Evolutionary conservation across 495 filamentous ascomycete species (phyloP), one percentile per base, ranked within the genome.

Genomic region (Pyrenula aspistea): DNA sequence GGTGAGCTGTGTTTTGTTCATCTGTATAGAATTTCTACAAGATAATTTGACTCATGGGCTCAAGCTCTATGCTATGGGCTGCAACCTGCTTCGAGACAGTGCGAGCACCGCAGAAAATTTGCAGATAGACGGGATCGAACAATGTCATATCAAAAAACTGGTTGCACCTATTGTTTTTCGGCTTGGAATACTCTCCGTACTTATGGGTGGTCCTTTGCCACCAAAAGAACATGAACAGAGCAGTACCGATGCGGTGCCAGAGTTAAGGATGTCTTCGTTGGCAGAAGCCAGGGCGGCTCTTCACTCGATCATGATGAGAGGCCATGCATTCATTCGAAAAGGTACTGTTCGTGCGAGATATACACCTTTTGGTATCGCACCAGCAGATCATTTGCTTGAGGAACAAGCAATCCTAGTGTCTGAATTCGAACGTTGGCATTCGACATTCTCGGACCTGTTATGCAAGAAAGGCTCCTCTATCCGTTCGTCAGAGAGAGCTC

Each of bases 1-100:
- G 2, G 63, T 82, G 24, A 78, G 73, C 12, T 81, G 77, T 53
- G 61, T 79, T 8, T 65, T 82, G 1, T 82, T 79, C 53, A 71
- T 79, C 15, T 77, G 73, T 56, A 73, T 82, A 49, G 78, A 81
- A 61, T 67, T 75, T 22, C 68, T 80, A 55, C 75, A 77, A 57
- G 73, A 71, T 11, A 75, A 75, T 22, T 48, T 64, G 49, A 58
- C 63, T 31, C 62, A 66, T 22, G 67, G 63, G 12, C 50, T 68
- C 1, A 47, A 59, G 50, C 58, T 71, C 1, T 66, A 64, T 52
- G 19, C 51, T 11, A 62, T 69, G 19, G 65, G 68, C 1, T 51
- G 65, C 0, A 54, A 22, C 2, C 24, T 71, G 15, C 63, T 71
- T 42, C 31, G 15, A 42, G 31, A 42, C 8, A 42, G 31, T 42